A percentile compares a stretch with the other conserved stretches of the same genome.
Evolutionary conservation across 2,329 filamentous ascomycete species (phyloP).

Genomic region (Colletotrichum truncatum): DNA sequence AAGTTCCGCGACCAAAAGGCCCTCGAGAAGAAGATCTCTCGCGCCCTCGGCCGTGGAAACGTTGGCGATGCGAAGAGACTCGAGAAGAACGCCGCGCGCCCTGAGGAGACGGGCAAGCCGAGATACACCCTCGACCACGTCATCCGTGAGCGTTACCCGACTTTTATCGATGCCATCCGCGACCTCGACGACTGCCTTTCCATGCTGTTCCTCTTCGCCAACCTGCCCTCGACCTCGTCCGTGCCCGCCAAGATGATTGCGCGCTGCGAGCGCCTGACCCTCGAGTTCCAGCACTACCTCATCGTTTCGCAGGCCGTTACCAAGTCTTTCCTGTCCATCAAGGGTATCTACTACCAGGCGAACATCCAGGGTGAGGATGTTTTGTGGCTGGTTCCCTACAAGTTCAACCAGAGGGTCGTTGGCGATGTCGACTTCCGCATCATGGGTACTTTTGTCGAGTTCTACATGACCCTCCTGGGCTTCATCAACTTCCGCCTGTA

Average conservation of each 20-base stretch:
- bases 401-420: constrained; percentile 94
- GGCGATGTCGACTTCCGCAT: constrained; percentile 98
- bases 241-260: constrained; percentile 96
- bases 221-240: constrained; percentile 87
- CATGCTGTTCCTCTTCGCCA: constrained; percentile 97
- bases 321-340: constrained; percentile 98
- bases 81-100: constrained; percentile 84
- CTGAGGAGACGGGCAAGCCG: constrained; percentile 91
- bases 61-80: constrained; percentile 87
- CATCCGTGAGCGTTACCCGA: constrained; percentile 97
- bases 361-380: constrained; percentile 97
- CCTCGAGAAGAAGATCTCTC: constrained; percentile 96
- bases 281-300: constrained; percentile 98
- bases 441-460: constrained; percentile 99
- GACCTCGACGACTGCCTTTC: constrained; percentile 97
- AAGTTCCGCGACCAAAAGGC: constrained; percentile 98
- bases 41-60: constrained; percentile 91
- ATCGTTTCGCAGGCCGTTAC: constrained; percentile 90
- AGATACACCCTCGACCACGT: constrained; percentile 95
- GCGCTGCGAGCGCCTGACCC: constrained; percentile 89
- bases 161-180: constrained; percentile 91
- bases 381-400: constrained; percentile 96
- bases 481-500: constrained; percentile 98
- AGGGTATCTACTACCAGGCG: constrained; percentile 99
- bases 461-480: constrained; percentile 94